phyloP scores from a whole-genome alignment of 371 early-diverging fungal species.

The Batrachochytrium dendrobatidis region DNA sequence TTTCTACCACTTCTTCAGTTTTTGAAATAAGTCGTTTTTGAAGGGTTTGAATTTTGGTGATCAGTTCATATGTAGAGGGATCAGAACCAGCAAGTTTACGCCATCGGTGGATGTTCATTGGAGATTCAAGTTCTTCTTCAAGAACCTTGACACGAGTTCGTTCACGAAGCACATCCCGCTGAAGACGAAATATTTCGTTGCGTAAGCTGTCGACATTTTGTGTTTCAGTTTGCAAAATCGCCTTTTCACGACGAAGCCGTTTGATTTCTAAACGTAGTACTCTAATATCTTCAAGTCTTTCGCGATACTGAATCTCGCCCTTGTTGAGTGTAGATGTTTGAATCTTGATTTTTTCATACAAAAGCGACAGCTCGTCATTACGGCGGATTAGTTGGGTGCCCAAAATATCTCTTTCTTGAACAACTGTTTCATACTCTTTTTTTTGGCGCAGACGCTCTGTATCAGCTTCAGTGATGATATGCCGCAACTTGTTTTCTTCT shows the following conservation, averaged over 20 bases:
- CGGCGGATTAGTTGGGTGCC: slow-evolving; percentile 42
- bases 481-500: slow-evolving; percentile 45
- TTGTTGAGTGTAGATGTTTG: slow-evolving; percentile 36
- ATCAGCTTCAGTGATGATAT: slow-evolving; percentile 43
- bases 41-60: slow-evolving; percentile 43
- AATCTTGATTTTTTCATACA: slow-evolving; percentile 46
- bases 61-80: slow-evolving; percentile 40
- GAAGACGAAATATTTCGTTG: slow-evolving; percentile 32
- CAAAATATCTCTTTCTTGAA: slow-evolving; percentile 46
- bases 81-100: slow-evolving; percentile 41
- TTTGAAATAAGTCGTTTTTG: slow-evolving; percentile 43
- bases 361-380: slow-evolving; percentile 41
- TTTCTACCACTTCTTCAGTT: slow-evolving; percentile 40
- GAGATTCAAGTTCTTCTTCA: slow-evolving; percentile 49
- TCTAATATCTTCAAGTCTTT: slow-evolving; percentile 36
- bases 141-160: slow-evolving; percentile 41
- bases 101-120: slow-evolving; percentile 49
- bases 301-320: slow-evolving; percentile 43
- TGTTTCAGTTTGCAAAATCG: slow-evolving; percentile 35
- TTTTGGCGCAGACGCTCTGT: slow-evolving; percentile 39
- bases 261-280: slow-evolving; percentile 34
- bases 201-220: slow-evolving; percentile 29
- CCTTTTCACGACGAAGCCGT: slow-evolving; percentile 26
- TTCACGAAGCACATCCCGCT: slow-evolving; percentile 39
- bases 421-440: slow-evolving; percentile 42